Base-by-base conservation (phyloP, 106 monocot species). In the Dioscorea dumetorum region DNA sequence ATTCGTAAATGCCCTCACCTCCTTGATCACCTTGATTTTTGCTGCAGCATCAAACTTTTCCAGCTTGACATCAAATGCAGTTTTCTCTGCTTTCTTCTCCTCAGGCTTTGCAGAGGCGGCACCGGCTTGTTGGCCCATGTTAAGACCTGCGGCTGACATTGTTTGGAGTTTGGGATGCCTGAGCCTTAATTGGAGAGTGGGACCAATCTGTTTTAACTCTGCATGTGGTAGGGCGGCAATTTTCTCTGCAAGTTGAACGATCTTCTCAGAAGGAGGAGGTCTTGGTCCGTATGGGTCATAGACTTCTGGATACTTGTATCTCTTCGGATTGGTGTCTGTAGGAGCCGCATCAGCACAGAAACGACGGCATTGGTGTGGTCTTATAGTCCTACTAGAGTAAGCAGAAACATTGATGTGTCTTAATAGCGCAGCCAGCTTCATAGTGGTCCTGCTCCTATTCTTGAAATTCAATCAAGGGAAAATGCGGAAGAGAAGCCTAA, bases 21-120 rank as follows among this genome's bases (percentile, higher is more conserved):
- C 95, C 72, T 95, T 95, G 60, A 95, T 91, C 62, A 95, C 91
- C 79, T 95, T 95, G 22, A 95, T 91, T 70, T 95, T 95, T 3
- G 84, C 72, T 35, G 88, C 86, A 12, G 88, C 81, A 52, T 95
- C 95, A 63, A 91, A 95, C 63, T 91, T 91, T 78, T 91, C 95
- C 20, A 95, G 65, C 69, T 88, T 95, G 49, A 95, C 79, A 78
- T 95, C 88, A 63, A 91, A 91, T 13, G 79, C 88, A 1, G 95
- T 95, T 76, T 95, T 95, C 69, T 95, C 95, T 15, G 59, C 83
- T 72, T 80, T 85, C 76, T 87, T 84, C 67, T 94, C 91, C 77
- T 91, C 91, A 0, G 78, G 66, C 53, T 80, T 80, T 0, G 62
- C 68, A 13, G 81, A 50, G 17, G 70, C 57, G 1, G 77, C 67